Base-by-base conservation (phyloP, 331 rosid genomes). In the Ulmus americana region DNA sequence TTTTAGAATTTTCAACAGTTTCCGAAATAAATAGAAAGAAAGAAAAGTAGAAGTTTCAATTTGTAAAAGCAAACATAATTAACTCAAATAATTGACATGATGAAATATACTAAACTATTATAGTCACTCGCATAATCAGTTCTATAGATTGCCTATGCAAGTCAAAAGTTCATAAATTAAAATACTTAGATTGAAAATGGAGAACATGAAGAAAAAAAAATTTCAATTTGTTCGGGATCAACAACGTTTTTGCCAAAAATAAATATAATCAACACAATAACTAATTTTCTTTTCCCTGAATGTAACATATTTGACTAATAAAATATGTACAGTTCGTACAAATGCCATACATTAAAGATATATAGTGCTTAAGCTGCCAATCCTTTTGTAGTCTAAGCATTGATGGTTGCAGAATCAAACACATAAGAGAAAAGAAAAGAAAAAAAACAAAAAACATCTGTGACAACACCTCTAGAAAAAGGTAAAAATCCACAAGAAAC, bases 21-120 rank as follows among this genome's bases (percentile, higher is more conserved):
- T 73, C 45, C 43, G 47, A 8, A 2, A 11, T 46, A 55, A 53
- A 55, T 50, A 8, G 48, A 72, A n/a, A 8, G 55, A 42, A 13
- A 22, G 3, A 28, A 18, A 60, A 60, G 47, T 45, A 38, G 42
- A 64, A 12, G 15, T 22, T 6, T 50, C n/a, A 50, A 50, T n/a
- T 50, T 16, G 55, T 13, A 5, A 50, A 50, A 50, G 55, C 55
- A 50, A 14, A 50, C n/a, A 50, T 50, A 16, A 14, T 50, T 50
- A n/a, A 4, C 16, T n/a, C 22, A 16, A 6, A 14, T 6, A 50
- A 5, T 50, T 4, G 20, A 1, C 8, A 13, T 50, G 8, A 6
- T 13, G 16, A 49, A 50, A 14, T 50, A 14, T 50, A 13, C 55
- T 5, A 14, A 50, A 48, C 6, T 48, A 12, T n/a, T 7, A 48